A percentile compares a stretch with the other conserved stretches of the same genome.
Evolutionary conservation across 495 filamentous ascomycete genomes (phyloP).

Genomic region (Pyronema domesticum): DNA sequence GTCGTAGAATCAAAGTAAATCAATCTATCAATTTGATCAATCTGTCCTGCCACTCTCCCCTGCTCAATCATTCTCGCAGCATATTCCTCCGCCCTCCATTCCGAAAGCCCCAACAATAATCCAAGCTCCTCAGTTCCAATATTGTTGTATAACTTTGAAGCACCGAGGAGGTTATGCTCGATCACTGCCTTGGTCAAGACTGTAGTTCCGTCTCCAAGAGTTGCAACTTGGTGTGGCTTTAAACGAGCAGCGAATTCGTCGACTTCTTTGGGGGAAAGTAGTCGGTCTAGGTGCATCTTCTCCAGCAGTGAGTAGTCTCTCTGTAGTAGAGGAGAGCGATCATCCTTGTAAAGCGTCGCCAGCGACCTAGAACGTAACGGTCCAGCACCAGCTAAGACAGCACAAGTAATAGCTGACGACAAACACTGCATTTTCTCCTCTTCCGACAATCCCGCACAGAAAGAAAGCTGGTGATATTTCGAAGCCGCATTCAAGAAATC

Average conservation of each 20-base stretch:
- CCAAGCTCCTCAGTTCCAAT: slow-evolving; percentile 68
- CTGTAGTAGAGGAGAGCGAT: slow-evolving; percentile 53
- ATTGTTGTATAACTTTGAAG: slow-evolving; percentile 73
- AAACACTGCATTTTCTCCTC: slow-evolving; percentile 70
- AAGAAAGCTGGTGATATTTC: slow-evolving; percentile 71
- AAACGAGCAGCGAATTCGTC: slow-evolving; percentile 65
- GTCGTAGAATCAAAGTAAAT: slow-evolving; percentile 48
- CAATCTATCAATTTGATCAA: slow-evolving; percentile 82
- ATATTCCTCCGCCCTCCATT: slow-evolving; percentile 72
- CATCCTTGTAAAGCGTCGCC: slow-evolving; percentile 82
- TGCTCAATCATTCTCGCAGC: slow-evolving; percentile 94
- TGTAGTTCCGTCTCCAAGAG: slow-evolving; percentile 72
- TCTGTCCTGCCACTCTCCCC: slow-evolving; percentile 63
- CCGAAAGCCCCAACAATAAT: slow-evolving; percentile 54
- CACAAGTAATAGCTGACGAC: slow-evolving; percentile 76
- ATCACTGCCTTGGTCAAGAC: slow-evolving; percentile 88
- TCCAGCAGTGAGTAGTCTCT: slow-evolving; percentile 72
- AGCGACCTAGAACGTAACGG: slow-evolving; percentile 64
- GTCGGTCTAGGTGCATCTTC: slow-evolving; percentile 90
- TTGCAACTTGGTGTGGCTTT: slow-evolving; percentile 72
- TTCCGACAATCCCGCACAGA: slow-evolving; percentile 58
- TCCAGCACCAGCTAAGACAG: slow-evolving; percentile 83
- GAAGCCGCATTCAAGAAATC: slow-evolving; percentile 78
- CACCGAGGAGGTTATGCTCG: slow-evolving; percentile 84
- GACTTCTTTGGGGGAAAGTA: slow-evolving; percentile 65